Base-by-base conservation (phyloP, 345 rosid genomes). In the Arabis hirsuta region DNA sequence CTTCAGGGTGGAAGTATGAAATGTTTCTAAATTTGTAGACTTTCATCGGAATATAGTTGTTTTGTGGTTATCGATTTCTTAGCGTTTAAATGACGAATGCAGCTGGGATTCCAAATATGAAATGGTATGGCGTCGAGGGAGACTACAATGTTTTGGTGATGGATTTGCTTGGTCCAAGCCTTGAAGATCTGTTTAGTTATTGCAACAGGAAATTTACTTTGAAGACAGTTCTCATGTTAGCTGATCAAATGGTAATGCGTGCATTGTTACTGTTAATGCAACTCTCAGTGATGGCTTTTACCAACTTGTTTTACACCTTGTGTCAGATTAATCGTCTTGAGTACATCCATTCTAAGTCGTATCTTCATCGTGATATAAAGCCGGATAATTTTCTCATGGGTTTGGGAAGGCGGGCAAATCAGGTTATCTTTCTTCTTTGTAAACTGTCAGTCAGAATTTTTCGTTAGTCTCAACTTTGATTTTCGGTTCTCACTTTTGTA, bases 371-470 rank as follows among this genome's bases (percentile, higher is more conserved):
- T 67, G 98, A 92, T 84, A 84, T 92, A 71, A 92, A 92, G 79
- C 98, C 98, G 1, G 98, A 92, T 74, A 92, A 92, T 79, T 92
- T 92, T 76, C 88, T 92, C 42, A 92, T 92, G 98, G 98, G 96
- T 38, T 82, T 90, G 36, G 98, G 96, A 69, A 84, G 93, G 78
- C 91, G 96, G 19, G 96, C 96, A 8, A 92, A 90, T 80, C 96
- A 90, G 96, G 96, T 92, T 20, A 29, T 63, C 43, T 58, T 55
- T 16, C 76, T 65, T 13, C 76, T 64, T 14, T 9, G 8, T 26
- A 4, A 19, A 13, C 66, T 42, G 55, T 34, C 11, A 27, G 1
- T n/a, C 34, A 11, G 2, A 11, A 9, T 26, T 39, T 10, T 62
- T 62, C 26, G 12, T 64, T 64, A 7, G 11, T 20, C 14, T 24